Evolutionary conservation across 2,329 filamentous ascomycete genomes (phyloP), one percentile per base, ranked within the genome.

Genomic region (Graphilbum fragrans): DNA sequence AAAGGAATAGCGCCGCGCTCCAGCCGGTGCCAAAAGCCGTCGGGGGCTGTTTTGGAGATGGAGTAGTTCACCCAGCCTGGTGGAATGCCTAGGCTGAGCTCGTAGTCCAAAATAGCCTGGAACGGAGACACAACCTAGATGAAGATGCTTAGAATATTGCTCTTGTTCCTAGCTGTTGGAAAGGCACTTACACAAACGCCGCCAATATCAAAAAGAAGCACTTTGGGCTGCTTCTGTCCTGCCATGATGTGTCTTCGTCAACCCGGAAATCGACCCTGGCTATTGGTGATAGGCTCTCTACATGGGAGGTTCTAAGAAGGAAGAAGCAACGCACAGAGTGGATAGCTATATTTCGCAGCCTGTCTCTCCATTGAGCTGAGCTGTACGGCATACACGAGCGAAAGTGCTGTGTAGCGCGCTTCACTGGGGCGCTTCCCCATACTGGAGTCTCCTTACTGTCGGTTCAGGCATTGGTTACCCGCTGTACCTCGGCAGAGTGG

Each of bases 121-220:
- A 98, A 88, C 10, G 92, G 92, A 1, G 87, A 95, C 20, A 82
- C 68, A 41, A 95, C 86, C 88, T 94, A 21, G 4, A 2, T 9
- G 6, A 27, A 39, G 53, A 41, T 53, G 50, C 45, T 37, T 31
- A 20, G 20, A 25, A 8, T 20, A 32, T 19, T 25, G 33, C 16
- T n/a, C 17, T 27, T 17, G 5, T 23, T 19, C 14, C 32, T 33
- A 18, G 31, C 16, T 33, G 27, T 7, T n/a, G n/a, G n/a, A n/a
- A n/a, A 14, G 32, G 25, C 46, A 78, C 86, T 70, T 81, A 94
- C 90, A 70, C 86, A 93, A 52, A 98, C 92, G 47, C 92, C 92
- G 32, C 92, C 92, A 51, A 98, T 92, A 62, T 98, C 92, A 59
- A 96, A 96, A 19, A 98, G 69, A 25, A 93, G 65, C 42, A 85